Base-by-base conservation (phyloP, 106 monocot species). In the Phalaenopsis equestris region DNA sequence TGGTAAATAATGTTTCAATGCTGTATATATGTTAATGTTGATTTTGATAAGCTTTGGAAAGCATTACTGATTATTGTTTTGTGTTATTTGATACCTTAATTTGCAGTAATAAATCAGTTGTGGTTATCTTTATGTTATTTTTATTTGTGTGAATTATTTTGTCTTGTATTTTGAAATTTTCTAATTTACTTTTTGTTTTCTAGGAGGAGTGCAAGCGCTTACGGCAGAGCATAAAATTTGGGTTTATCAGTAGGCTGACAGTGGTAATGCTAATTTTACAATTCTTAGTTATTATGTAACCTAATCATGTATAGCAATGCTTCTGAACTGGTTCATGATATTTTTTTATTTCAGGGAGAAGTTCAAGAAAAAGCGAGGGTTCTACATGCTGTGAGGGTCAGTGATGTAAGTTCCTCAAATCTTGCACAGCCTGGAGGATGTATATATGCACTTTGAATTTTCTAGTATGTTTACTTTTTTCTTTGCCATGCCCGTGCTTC, bases 121-220 rank as follows among this genome's bases (percentile, higher is more conserved):
- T n/a, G 18, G 61, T 61, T 61, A n/a, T 18, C 21, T 61, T 61
- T 61, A 19, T n/a, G 21, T 6, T 21, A 61, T n/a, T 68, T 36
- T 39, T 11, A 39, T 14, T 38, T 38, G 37, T 70, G 70, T 38
- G 12, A 52, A 12, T 52, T 14, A 38, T 70, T 39, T 10, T 36
- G 9, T 70, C 21, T 10, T 70, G 70, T 38, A 4, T 38, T 70
- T 70, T 70, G 16, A 38, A 38, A 10, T 70, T 70, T 70, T 5
- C 70, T 70, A 10, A 70, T 70, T 38, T 4, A 12, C 39, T 21
- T 70, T 3, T 45, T 74, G 19, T 74, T 84, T 85, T 87, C 16
- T 83, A 98, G 98, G 98, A 98, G 80, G 98, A 98, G 81, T 98
- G 98, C 89, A 92, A 90, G 56, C 86, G 98, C 18, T 86, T 98